Evolutionary conservation across 495 filamentous ascomycete species (phyloP).

Genomic region (Penicillium coprophilum): DNA sequence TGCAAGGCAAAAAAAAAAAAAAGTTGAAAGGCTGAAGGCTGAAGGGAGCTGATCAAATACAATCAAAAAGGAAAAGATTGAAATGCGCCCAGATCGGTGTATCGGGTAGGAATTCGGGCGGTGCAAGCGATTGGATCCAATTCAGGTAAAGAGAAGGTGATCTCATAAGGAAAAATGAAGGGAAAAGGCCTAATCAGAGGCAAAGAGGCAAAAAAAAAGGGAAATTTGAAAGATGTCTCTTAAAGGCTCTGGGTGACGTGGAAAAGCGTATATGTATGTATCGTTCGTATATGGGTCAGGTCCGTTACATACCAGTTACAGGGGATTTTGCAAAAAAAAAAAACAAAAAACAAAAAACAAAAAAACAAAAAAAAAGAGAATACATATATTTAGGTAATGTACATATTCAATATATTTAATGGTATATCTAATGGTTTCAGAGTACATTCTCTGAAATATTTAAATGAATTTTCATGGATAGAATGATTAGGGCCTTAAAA

Average conservation of each 20-base stretch:
- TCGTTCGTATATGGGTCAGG: not conserved
- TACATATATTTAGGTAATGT: no score
- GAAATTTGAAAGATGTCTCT: slow-evolving; percentile 23
- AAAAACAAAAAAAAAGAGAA: no score
- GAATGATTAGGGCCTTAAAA: no score
- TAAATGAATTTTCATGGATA: no score
- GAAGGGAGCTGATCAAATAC: slow-evolving; percentile 2
- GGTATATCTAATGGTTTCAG: no score
- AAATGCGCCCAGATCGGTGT: slow-evolving; percentile 6
- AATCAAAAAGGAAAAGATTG: not conserved
- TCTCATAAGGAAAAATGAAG: slow-evolving; percentile 13
- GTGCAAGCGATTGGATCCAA: slow-evolving; percentile 16
- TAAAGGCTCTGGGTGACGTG: slow-evolving; percentile 18
- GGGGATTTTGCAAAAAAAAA: not conserved
- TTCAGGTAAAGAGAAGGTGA: slow-evolving; percentile 9
- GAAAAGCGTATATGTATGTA: slow-evolving; percentile 17
- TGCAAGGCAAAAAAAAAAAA: not conserved
- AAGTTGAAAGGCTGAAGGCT: slow-evolving; percentile 2
- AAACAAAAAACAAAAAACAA: no score
- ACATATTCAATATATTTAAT: no score
- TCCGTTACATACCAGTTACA: slow-evolving; percentile 8
- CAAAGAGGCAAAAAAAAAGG: slow-evolving; percentile 19
- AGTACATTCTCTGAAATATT: no score
- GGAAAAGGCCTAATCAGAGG: slow-evolving; percentile 11
- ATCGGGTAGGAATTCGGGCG: slow-evolving; percentile 5